Evolutionary conservation across 768 basidiomycete genomes (phyloP).

Genomic region (Chalciporus piperatus): DNA sequence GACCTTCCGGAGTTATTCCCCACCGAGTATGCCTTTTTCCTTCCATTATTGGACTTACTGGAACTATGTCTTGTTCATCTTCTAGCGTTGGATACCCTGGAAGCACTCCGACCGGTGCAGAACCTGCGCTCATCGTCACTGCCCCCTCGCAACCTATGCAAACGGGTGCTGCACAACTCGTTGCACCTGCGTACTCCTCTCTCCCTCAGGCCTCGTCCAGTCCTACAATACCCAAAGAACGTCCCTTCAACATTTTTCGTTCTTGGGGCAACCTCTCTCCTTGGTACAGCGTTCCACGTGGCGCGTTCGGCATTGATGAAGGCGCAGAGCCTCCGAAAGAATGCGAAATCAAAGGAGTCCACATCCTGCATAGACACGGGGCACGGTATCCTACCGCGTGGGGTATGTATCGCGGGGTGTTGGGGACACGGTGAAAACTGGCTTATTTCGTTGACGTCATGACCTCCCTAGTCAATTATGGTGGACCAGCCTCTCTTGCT

Average conservation of each 20-base stretch:
- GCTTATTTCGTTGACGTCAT: background rate
- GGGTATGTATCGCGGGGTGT: constrained; percentile 39
- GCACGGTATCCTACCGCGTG: constrained; percentile 70
- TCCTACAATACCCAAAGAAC: constrained; percentile 15
- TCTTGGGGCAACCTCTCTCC: constrained; percentile 85
- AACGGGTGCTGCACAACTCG: constrained; percentile 62
- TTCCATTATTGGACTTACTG: no score
- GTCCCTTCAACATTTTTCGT: constrained; percentile 63
- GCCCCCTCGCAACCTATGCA: constrained; percentile 80
- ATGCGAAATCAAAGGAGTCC: constrained; percentile 70
- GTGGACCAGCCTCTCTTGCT: constrained; percentile 59
- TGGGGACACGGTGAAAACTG: background rate
- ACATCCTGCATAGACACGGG: constrained; percentile 81
- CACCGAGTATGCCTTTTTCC: constrained; percentile 36
- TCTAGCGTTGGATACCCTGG: constrained; percentile 68
- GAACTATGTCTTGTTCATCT: background rate
- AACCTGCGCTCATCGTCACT: constrained; percentile 67
- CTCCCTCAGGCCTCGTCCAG: constrained; percentile 21
- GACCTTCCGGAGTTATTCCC: constrained; percentile 71
- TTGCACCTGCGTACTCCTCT: constrained; percentile 40
- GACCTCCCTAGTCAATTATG: constrained; percentile 47
- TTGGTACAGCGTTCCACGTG: constrained; percentile 73
- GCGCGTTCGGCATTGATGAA: constrained; percentile 71
- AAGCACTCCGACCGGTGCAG: constrained; percentile 75
- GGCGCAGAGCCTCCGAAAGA: constrained; percentile 65